These are phyloP conservation scores for Rubia occidens DNA, from an alignment of 305 asterid species.

Conservation along the genomic window DNA sequence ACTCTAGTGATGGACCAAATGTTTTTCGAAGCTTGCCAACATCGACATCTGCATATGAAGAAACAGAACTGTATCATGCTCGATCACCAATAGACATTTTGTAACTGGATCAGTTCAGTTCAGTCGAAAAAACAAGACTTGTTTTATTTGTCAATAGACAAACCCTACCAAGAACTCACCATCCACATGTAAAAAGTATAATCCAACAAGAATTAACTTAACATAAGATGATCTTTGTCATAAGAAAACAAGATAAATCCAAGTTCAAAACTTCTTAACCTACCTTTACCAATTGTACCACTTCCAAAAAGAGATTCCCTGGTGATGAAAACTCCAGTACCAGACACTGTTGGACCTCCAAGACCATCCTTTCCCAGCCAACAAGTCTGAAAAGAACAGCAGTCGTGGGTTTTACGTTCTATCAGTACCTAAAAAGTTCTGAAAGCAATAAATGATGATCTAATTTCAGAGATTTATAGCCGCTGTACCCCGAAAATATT, in stretches of 20 bases:
- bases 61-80: background rate
- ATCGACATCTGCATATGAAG: background rate
- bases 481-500: conserved; percentile 26
- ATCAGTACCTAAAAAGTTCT: too few species aligned
- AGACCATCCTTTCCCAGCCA: conserved; percentile 54
- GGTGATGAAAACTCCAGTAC: conserved; percentile 18
- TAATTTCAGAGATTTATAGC: background rate
- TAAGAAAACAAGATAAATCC: too few species aligned
- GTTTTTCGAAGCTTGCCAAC: background rate
- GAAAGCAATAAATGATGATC: background rate
- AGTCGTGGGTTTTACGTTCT: too few species aligned
- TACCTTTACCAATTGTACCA: background rate
- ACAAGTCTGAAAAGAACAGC: conserved; percentile 20
- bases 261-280: background rate
- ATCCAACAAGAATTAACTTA: too few species aligned
- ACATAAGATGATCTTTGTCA: too few species aligned
- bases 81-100: too few species aligned
- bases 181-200: too few species aligned
- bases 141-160: background rate
- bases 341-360: conserved; percentile 31
- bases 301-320: conserved; percentile 23
- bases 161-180: too few species aligned
- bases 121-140: background rate
- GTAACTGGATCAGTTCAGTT: too few species aligned
- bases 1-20: conserved; percentile 5